These are phyloP conservation scores for Russula emetica DNA, from an alignment of 768 basidiomycete species.

Conservation along the genomic window DNA sequence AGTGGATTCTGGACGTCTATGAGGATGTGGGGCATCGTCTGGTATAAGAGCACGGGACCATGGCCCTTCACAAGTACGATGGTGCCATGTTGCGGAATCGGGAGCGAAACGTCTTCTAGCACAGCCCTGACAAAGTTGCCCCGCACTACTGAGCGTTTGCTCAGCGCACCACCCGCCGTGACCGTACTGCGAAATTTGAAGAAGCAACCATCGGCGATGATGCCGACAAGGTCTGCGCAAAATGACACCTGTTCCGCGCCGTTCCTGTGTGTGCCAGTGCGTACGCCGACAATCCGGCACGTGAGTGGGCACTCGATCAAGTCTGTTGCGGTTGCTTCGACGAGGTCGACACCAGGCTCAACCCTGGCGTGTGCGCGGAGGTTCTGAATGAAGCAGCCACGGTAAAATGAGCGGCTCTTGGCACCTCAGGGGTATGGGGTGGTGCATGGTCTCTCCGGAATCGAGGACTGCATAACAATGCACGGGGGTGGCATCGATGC, in stretches of 20 bases:
- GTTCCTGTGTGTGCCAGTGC: constrained; percentile 40
- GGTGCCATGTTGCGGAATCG: constrained; percentile 75
- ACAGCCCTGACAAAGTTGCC: constrained; percentile 85
- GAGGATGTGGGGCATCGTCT: too few species aligned
- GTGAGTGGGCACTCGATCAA: constrained; percentile 57
- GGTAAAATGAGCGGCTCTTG: constrained; percentile 88
- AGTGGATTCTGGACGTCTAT: too few species aligned
- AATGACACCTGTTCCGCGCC: constrained; percentile 46
- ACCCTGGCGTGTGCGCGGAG: constrained; percentile 61
- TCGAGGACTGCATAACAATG: constrained; percentile 84
- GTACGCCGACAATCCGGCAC: constrained; percentile 60
- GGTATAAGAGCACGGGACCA: constrained; percentile 91
- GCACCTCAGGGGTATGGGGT: constrained; percentile 79
- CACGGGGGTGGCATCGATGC: constrained; percentile 77
- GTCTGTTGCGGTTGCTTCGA: constrained; percentile 81
- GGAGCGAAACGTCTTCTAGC: constrained; percentile 68
- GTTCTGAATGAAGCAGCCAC: constrained; percentile 82
- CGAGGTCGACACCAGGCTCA: constrained; percentile 66
- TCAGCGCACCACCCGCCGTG: constrained; percentile 43
- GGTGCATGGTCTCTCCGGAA: constrained; percentile 60
- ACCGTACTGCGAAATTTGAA: constrained; percentile 81
- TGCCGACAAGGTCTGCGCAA: constrained; percentile 70
- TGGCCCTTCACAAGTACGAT: constrained; percentile 73
- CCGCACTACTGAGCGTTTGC: constrained; percentile 54
- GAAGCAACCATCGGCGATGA: constrained; percentile 93